Evolutionary conservation across 116 monocot genomes (phyloP).

Genomic region (Iris pallida): DNA sequence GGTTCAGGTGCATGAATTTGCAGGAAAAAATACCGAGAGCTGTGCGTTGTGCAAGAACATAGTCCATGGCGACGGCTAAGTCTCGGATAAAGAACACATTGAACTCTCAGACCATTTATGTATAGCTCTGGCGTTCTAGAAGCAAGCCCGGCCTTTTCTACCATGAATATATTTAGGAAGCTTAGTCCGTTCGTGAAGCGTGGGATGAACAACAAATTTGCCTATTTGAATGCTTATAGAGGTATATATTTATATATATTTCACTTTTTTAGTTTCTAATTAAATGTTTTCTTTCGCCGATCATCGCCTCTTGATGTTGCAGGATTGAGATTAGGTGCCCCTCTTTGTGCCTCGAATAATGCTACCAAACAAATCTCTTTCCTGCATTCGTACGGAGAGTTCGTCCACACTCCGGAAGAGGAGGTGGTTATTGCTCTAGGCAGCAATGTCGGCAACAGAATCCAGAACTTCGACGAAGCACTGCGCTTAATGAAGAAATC

Average conservation of each 20-base stretch:
- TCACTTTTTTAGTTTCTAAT: background rate
- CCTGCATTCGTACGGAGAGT: conserved; percentile 6
- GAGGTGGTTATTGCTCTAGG: conserved; percentile 80
- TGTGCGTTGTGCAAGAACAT: background rate
- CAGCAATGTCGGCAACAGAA: conserved; percentile 69
- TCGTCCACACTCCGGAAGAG: conserved; percentile 28
- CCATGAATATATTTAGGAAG: conserved; percentile 21
- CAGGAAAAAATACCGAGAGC: background rate
- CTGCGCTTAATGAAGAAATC: conserved; percentile 58
- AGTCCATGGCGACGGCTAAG: background rate
- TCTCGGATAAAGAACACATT: background rate
- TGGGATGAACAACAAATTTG: conserved; percentile 11
- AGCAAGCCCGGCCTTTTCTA: background rate
- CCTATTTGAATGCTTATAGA: conserved; percentile 6
- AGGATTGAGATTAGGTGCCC: conserved; percentile 12
- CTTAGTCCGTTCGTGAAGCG: conserved; percentile 17
- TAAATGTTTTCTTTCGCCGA: background rate
- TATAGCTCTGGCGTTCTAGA: conserved; percentile 5
- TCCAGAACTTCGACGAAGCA: conserved; percentile 62
- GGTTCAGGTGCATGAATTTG: background rate
- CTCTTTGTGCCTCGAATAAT: background rate
- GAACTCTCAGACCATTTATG: background rate
- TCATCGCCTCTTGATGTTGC: background rate
- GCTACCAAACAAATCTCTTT: background rate
- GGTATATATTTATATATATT: conserved; percentile 8